These are phyloP conservation scores for Fusarium oligoseptatum DNA, from an alignment of 2,329 filamentous ascomycete genomes.

Conservation along the genomic window DNA sequence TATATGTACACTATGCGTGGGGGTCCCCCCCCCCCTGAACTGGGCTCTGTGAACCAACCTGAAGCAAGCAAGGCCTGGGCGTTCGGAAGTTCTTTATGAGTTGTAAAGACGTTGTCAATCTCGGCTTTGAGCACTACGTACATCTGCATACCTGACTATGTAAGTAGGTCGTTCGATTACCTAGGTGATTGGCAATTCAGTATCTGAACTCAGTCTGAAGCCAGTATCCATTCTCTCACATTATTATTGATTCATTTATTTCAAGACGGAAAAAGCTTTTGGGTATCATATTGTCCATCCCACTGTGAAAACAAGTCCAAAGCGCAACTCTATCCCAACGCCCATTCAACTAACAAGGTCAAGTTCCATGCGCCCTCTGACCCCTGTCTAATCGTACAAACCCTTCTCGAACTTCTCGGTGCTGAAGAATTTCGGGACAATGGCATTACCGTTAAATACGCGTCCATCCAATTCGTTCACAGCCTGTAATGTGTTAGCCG, in stretches of 20 bases:
- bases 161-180: background rate
- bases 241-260: background rate
- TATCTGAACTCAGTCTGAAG: background rate
- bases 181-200: background rate
- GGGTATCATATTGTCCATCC: constrained; percentile 14
- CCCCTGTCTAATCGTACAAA: constrained; percentile 54
- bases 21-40: background rate
- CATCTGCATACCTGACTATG: background rate
- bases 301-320: background rate
- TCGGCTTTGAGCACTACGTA: background rate
- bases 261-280: background rate
- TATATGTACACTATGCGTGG: background rate
- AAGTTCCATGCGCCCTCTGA: background rate
- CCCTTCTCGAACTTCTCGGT: constrained; percentile 84
- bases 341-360: background rate
- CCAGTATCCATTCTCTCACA: background rate
- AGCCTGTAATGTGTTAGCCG: constrained; percentile 65
- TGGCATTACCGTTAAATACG: constrained; percentile 88
- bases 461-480: constrained; percentile 91
- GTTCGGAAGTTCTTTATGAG: background rate
- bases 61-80: background rate
- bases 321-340: background rate
- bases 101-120: background rate
- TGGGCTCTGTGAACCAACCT: background rate
- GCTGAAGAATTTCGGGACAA: constrained; percentile 86